Evolutionary conservation across 2,329 filamentous ascomycete genomes (phyloP).

Genomic region (Fusarium redolens): DNA sequence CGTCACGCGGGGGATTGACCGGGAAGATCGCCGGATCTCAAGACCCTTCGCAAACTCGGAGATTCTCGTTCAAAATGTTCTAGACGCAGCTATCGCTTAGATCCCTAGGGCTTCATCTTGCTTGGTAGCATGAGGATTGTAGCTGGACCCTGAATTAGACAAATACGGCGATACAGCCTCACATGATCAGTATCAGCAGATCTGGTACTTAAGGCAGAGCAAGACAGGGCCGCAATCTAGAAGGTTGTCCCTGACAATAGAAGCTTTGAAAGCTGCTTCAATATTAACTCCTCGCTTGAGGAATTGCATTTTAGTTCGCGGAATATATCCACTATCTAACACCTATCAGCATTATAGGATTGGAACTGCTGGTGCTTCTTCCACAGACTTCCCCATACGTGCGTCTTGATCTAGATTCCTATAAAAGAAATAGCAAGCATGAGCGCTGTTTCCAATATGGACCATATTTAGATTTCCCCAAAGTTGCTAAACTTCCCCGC

Average conservation of each 20-base stretch:
- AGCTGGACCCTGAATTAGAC: not conserved
- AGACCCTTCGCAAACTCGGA: slow-evolving; percentile 4
- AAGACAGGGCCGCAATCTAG: not conserved
- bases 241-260: not conserved
- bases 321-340: not conserved
- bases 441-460: not conserved
- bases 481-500: not conserved
- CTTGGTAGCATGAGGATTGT: not conserved
- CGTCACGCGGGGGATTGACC: slow-evolving; percentile 39
- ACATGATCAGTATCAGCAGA: not conserved
- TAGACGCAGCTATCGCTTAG: slow-evolving; percentile 4
- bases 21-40: slow-evolving; percentile 7
- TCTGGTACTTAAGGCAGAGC: not conserved
- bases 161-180: not conserved
- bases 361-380: not conserved
- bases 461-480: not conserved
- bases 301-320: not conserved
- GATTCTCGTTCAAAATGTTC: slow-evolving; percentile 26
- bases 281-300: not conserved
- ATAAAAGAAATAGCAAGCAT: not conserved
- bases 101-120: not conserved
- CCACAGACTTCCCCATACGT: slow-evolving; percentile 12
- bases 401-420: slow-evolving; percentile 4
- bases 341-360: not conserved
- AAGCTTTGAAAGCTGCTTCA: not conserved